phyloP scores from a whole-genome alignment of 305 asterid species.

The Solanum hybrid region DNA sequence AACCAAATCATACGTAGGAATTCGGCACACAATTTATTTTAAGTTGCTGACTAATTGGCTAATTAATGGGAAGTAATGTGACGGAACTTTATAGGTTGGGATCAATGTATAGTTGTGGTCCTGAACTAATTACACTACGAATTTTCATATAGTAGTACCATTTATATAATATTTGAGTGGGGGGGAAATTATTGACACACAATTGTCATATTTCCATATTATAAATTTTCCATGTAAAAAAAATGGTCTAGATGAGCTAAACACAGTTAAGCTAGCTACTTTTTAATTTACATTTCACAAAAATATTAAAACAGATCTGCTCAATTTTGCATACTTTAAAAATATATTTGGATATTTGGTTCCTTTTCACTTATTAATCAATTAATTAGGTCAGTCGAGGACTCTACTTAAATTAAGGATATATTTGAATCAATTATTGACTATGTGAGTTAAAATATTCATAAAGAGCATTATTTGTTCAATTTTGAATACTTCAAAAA shows the following conservation, averaged over 20 bases:
- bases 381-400: neutral
- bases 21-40: neutral
- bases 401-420: neutral
- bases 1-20: neutral
- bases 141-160: neutral
- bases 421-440: neutral
- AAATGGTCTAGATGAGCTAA: neutral
- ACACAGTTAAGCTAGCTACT: neutral
- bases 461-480: neutral
- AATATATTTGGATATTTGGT: neutral
- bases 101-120: neutral
- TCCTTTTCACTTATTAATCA: neutral
- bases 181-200: neutral
- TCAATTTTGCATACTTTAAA: neutral
- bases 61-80: neutral
- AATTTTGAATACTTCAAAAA: neutral
- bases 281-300: neutral
- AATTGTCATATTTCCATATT: neutral
- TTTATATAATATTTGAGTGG: neutral
- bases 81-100: neutral
- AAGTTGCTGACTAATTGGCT: neutral
- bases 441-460: neutral
- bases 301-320: neutral
- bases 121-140: neutral
- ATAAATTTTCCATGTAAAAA: neutral